Percentiles rank a stretch among this genome's conserved stretches.
These are phyloP conservation scores for Fusarium austroafricanum DNA, from an alignment of 2,329 filamentous ascomycete species.

Conservation along the genomic window DNA sequence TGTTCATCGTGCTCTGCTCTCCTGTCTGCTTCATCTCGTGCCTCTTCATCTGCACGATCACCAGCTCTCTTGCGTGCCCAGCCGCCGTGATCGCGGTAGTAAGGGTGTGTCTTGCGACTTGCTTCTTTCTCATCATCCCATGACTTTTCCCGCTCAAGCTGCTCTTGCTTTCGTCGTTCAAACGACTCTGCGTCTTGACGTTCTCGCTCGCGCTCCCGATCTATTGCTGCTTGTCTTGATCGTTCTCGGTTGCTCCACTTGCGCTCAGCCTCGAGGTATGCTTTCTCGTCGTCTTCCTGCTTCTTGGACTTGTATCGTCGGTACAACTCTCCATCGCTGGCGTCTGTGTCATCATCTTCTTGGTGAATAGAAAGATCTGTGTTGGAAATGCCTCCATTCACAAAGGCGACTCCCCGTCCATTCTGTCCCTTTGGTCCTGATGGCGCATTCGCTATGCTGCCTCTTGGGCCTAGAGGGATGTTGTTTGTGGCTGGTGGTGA, in stretches of 20 bases:
- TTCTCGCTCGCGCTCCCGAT: constrained; percentile 85
- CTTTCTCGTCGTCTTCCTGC: constrained; percentile 80
- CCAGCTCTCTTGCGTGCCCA: constrained; percentile 86
- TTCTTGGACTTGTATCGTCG: constrained; percentile 76
- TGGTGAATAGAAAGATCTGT: constrained; percentile 67
- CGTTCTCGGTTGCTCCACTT: constrained; percentile 92
- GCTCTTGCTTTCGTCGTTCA: constrained; percentile 75
- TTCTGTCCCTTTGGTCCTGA: constrained; percentile 75
- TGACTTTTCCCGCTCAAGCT: constrained; percentile 71
- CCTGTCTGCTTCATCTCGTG: constrained; percentile 85
- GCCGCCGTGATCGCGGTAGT: constrained; percentile 85
- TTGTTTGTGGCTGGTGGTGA: constrained; percentile 76
- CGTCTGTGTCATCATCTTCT: constrained; percentile 89
- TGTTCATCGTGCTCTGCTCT: constrained; percentile 80
- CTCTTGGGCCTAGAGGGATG: constrained; percentile 52
- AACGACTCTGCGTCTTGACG: constrained; percentile 76
- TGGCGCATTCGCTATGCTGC: constrained; percentile 77
- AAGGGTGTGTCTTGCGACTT: constrained; percentile 76
- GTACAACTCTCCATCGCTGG: constrained; percentile 88
- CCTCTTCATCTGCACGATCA: constrained; percentile 79
- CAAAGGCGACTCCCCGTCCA: constrained; percentile 76
- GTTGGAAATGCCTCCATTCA: constrained; percentile 80
- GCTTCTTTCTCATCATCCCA: constrained; percentile 94
- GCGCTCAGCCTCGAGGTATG: constrained; percentile 85
- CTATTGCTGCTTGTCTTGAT: constrained; percentile 83